Base-by-base conservation (phyloP, 1,284 basidiomycete genomes). In the Heterobasidion parviporum region DNA sequence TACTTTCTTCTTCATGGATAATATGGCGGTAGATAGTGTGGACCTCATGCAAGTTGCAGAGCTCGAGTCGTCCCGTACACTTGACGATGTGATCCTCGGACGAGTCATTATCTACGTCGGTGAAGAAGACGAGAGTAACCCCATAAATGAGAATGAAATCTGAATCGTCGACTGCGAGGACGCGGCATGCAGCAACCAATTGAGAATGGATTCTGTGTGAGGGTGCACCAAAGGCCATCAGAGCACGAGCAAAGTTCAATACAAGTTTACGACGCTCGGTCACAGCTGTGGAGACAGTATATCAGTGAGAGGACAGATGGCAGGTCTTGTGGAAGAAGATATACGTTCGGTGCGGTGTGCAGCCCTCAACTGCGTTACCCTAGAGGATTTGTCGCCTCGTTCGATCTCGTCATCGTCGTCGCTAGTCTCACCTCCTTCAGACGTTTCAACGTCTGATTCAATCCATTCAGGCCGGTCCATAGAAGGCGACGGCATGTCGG, bases 1-100 rank as follows among this genome's bases (percentile, higher is more conserved):
- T 90, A 56, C 87, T 86, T 60, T 90, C 81, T 70, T 92, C 87
- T 66, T 93, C 90, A 65, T 92, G 90, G 14, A 94, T 81, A 35
- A 94, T 90, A 14, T 76, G 68, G 46, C 88, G 82, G 66, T 93
- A 94, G 61, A 91, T 78, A 41, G 79, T 64, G 66, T 92, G 89
- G 0, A 89, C 83, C 57, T 83, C 79, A 69, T 92, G 89, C 15
- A 93, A 77, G 57, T 80, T 80, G n/a, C 89, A 88, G 6, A 92
- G 79, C 36, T 84, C 79, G 50, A 93, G 81, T 43, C 83, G 78
- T 15, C 87, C 84, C 43, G 74, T 70, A 57, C 83, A 83, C 65
- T 89, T 90, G 7, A 41, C 7, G 38, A 41, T 66, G 92, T 78
- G 65, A 93, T 87, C 89, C 68, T 92, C 87, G 33, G 87, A 87